Conservation (phyloP, 2,329 filamentous ascomycete species). For the Scorias spongiosa region DNA sequence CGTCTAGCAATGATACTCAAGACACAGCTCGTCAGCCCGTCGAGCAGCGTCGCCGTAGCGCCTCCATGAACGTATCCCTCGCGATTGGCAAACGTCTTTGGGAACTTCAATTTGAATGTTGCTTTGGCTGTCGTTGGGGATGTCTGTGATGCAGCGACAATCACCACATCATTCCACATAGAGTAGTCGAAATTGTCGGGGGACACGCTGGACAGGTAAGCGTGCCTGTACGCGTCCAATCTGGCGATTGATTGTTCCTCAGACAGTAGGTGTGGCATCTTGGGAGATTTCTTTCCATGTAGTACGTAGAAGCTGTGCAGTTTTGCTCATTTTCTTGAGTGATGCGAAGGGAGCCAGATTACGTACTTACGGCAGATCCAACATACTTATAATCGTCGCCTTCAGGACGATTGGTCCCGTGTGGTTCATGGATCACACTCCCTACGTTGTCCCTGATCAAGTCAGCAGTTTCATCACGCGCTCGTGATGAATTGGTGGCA, state of each 20-base stretch:
- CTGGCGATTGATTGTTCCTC: background rate
- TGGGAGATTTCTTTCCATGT: no score
- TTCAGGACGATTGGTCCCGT: no score
- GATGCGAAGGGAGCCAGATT: no score
- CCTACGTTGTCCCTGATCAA: no score
- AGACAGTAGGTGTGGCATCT: background rate
- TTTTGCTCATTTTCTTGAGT: no score
- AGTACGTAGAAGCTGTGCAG: no score
- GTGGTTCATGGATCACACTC: no score
- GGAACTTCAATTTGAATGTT: background rate
- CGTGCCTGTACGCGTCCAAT: background rate
- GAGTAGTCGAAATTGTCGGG: background rate
- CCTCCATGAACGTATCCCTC: conserved; percentile 37
- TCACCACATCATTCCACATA: background rate
- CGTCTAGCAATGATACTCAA: conserved; percentile 19
- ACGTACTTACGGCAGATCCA: no score
- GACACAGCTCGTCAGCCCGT: conserved; percentile 34
- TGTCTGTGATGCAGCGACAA: background rate
- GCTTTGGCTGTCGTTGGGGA: background rate
- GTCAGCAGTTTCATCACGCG: no score
- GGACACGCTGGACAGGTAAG: background rate
- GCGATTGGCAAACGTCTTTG: background rate
- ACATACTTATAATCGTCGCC: no score
- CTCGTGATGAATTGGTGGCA: no score
- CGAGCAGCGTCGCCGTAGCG: conserved; percentile 38